Evolutionary conservation across 768 basidiomycete genomes (phyloP), one percentile per base, ranked within the genome.

Genomic region (Calocybe gangraenosa): DNA sequence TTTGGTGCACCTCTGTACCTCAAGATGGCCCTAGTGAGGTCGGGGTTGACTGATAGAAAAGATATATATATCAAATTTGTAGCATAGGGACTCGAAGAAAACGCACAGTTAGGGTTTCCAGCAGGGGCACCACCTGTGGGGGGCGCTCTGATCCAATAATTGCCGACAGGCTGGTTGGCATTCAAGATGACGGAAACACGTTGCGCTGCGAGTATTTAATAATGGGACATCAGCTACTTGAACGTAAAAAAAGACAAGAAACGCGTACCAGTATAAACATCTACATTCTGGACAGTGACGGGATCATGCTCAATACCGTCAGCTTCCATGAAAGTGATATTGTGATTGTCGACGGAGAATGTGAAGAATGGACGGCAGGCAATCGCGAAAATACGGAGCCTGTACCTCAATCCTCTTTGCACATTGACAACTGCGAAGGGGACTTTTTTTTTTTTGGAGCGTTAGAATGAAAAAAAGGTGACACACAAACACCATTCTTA

Each of bases 371-470:
- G 69, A 10, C 69, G 63, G 53, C 79, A 79, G n/a, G 76, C 66
- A 19, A 67, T 65, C 28, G 62, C 58, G 49, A 81, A 56, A 14
- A 79, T 28, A 11, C 78, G 76, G 56, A 79, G 71, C 28, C 78
- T 66, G 55, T 78, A 80, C n/a, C 77, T 61, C 42, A 61, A 54
- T 7, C 69, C 70, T 0, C 49, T 44, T 20, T 56, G 44, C 22
- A 79, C 73, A 31, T 66, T 65, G 53, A 79, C 60, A 3, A 76
- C 65, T 0, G 78, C 57, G 20, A 68, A 66, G 0, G 66, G 61
- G 2, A 62, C 57, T 32, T 19, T 1, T 18, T 6, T n/a, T 35
- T n/a, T 35, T n/a, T 59, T 47, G 28, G 54, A 56, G 0, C 25
- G 37, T 15, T 15, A 32, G 65, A 61, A 28, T 50, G 49, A 43